phyloP scores from a whole-genome alignment of 2,329 filamentous ascomycete species.

The Talaromyces sp. region DNA sequence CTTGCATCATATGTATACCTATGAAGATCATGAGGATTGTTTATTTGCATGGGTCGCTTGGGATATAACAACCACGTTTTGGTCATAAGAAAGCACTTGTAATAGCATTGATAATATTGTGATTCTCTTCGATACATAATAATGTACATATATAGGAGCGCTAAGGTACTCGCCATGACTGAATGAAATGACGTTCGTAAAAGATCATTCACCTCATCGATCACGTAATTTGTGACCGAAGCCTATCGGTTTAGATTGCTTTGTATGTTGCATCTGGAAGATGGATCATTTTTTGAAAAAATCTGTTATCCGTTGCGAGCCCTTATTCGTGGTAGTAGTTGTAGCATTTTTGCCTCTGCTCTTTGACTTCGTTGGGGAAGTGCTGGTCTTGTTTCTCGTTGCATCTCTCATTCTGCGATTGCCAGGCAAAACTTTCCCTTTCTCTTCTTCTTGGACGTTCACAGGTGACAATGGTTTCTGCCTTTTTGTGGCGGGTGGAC shows the following conservation, averaged over 20 bases:
- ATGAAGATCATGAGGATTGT: neutral
- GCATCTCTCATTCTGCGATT: conserved; percentile 55
- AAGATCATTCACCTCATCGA: neutral
- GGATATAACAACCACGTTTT: neutral
- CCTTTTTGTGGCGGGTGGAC: conserved; percentile 22
- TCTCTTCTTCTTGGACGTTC: conserved; percentile 22
- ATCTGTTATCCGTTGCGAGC: conserved; percentile 52
- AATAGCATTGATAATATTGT: neutral
- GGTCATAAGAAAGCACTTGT: neutral
- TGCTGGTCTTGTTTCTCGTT: conserved; percentile 51
- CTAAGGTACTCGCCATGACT: neutral
- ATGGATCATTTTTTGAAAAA: conserved; percentile 44
- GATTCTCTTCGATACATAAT: neutral
- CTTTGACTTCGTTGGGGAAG: conserved; percentile 8
- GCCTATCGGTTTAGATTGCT: neutral
- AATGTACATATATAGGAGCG: neutral
- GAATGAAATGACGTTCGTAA: neutral
- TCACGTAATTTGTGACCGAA: neutral
- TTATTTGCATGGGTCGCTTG: neutral
- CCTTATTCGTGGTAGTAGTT: conserved; percentile 31
- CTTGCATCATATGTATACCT: conserved; percentile 3
- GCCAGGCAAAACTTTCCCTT: conserved; percentile 26
- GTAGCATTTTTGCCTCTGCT: conserved; percentile 34
- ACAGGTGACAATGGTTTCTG: conserved; percentile 22
- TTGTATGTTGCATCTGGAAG: neutral